Evolutionary conservation across 345 rosid genomes (phyloP).

Genomic region (Pseudoturritis turrita): DNA sequence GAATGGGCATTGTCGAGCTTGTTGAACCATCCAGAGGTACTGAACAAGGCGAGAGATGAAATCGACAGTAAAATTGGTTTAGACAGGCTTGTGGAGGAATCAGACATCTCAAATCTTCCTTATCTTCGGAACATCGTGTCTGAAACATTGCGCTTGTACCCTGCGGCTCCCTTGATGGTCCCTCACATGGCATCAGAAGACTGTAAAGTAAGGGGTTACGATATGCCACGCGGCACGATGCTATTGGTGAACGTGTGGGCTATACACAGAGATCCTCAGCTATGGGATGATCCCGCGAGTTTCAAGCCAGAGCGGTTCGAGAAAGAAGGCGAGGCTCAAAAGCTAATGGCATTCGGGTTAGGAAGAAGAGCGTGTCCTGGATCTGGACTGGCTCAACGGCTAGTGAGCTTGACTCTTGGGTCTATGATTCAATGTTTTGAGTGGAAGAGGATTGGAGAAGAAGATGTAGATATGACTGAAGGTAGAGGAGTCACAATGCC

Average conservation of each 20-base stretch:
- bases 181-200: conserved; percentile 36
- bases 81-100: conserved; percentile 29
- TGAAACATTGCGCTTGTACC: conserved; percentile 39
- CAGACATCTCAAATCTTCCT: conserved; percentile 29
- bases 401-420: conserved; percentile 35
- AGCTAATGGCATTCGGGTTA: conserved; percentile 38
- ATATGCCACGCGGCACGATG: conserved; percentile 35
- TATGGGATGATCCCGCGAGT: conserved; percentile 24
- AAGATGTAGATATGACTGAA: conserved; percentile 38
- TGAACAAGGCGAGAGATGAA: conserved; percentile 34
- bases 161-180: conserved; percentile 32
- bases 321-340: conserved; percentile 21
- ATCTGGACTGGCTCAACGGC: conserved; percentile 33
- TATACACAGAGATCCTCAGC: conserved; percentile 18
- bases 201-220: conserved; percentile 33
- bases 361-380: conserved; percentile 55
- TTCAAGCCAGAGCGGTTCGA: conserved; percentile 29
- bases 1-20: conserved; percentile 48
- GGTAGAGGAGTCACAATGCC: conserved; percentile 36
- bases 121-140: conserved; percentile 40
- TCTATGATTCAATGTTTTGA: conserved; percentile 49
- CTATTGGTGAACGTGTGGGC: conserved; percentile 23
- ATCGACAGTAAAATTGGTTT: conserved; percentile 25
- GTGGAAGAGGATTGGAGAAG: conserved; percentile 36
- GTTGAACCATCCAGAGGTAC: conserved; percentile 31